Evolutionary conservation across 2,329 filamentous ascomycete genomes (phyloP).

Genomic region (Calonectria hongkongensis): DNA sequence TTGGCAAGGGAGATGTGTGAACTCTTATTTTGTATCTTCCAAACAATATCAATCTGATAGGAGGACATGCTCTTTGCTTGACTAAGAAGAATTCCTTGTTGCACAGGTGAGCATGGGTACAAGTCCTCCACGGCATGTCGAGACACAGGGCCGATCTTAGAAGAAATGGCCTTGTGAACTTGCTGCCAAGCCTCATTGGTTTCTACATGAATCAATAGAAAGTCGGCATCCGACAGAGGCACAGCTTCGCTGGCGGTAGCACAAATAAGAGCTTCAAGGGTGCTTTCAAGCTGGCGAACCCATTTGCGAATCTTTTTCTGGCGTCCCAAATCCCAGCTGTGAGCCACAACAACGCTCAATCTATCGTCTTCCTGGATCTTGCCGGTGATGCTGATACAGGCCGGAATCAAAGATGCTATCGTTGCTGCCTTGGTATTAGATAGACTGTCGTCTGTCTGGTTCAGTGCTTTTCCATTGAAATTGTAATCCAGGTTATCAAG

Average conservation of each 20-base stretch:
- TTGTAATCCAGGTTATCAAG: not conserved
- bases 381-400: slow-evolving; percentile 6
- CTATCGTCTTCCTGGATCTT: slow-evolving; percentile 12
- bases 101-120: slow-evolving; percentile 36
- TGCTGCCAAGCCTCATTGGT: slow-evolving; percentile 29
- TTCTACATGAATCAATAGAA: slow-evolving; percentile 6
- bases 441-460: slow-evolving; percentile 3
- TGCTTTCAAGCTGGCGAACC: slow-evolving; percentile 30
- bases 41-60: slow-evolving; percentile 23
- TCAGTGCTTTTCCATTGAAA: not conserved
- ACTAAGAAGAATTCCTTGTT: slow-evolving; percentile 36
- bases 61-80: slow-evolving; percentile 28
- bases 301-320: slow-evolving; percentile 37
- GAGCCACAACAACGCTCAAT: slow-evolving; percentile 25
- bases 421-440: not conserved
- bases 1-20: not conserved
- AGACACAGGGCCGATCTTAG: slow-evolving; percentile 18
- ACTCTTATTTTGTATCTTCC: slow-evolving; percentile 14
- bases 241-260: not conserved
- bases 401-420: slow-evolving; percentile 1
- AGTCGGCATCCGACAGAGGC: not conserved
- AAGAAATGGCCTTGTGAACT: slow-evolving; percentile 22
- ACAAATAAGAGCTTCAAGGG: slow-evolving; percentile 2
- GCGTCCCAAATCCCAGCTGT: slow-evolving; percentile 34
- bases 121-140: slow-evolving; percentile 26